phyloP scores from a whole-genome alignment of 345 rosid species.

The Turnera subulata region DNA sequence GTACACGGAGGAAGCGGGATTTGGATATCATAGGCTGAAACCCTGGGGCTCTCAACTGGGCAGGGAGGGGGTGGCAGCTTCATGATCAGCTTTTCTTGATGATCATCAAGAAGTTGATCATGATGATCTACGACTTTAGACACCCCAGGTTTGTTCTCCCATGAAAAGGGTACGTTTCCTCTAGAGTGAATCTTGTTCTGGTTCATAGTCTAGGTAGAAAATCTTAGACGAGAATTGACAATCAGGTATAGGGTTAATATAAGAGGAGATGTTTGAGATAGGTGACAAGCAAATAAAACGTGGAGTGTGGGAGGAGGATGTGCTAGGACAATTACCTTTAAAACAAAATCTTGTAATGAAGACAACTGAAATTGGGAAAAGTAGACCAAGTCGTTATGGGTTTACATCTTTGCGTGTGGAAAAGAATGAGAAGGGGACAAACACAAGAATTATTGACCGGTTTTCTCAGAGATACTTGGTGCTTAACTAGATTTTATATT shows the following conservation, averaged over 20 bases:
- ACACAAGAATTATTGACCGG: not conserved
- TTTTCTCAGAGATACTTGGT: not conserved
- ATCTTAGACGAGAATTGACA: too few relatives aligned
- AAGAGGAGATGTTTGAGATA: not conserved
- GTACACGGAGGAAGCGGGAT: constrained; percentile 43
- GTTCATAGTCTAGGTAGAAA: constrained; percentile 6
- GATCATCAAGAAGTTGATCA: not conserved
- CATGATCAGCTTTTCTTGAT: not conserved
- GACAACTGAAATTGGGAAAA: constrained; percentile 3
- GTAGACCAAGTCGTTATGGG: constrained; percentile 16
- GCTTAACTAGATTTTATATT: not conserved
- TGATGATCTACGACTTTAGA: constrained; percentile 19
- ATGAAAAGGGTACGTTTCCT: constrained; percentile 34
- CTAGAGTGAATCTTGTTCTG: constrained; percentile 13
- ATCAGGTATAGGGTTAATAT: not conserved
- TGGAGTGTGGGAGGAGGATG: not conserved
- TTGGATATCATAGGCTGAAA: constrained; percentile 11
- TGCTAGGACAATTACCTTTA: not conserved
- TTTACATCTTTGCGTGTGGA: constrained; percentile 1
- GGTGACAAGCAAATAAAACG: constrained; percentile 12
- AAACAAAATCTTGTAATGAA: not conserved
- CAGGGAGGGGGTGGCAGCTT: constrained; percentile 43
- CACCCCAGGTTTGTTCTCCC: constrained; percentile 39
- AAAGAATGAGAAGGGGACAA: not conserved
- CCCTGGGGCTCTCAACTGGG: constrained; percentile 11